Evolutionary conservation across 495 filamentous ascomycete species (phyloP).

Genomic region (Penicillium cinerascens): DNA sequence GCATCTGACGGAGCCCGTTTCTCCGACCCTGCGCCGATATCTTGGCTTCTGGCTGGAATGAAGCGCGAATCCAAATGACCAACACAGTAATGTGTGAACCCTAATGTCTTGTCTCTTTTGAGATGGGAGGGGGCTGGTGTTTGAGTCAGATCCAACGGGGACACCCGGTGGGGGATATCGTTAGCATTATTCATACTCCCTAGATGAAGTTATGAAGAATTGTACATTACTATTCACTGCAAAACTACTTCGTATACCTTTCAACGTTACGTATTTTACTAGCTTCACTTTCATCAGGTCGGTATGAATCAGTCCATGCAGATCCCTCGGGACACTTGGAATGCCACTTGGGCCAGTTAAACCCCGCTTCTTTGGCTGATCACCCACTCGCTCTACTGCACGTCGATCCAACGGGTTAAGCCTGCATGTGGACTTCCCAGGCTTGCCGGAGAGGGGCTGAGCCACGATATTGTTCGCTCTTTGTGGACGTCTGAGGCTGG

Average conservation of each 20-base stretch:
- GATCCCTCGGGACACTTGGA: not conserved
- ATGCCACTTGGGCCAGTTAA: not conserved
- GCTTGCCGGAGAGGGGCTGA: not conserved
- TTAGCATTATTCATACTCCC: constrained; percentile 29
- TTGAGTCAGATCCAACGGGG: not conserved
- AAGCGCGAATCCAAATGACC: constrained; percentile 1
- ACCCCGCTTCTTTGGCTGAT: not conserved
- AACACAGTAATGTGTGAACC: constrained; percentile 10
- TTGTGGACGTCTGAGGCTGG: not conserved
- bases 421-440: constrained; percentile 5
- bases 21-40: not conserved
- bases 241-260: not conserved
- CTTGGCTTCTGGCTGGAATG: not conserved
- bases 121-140: not conserved
- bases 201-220: constrained; percentile 28
- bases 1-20: not conserved
- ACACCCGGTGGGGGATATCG: constrained; percentile 12
- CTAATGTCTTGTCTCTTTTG: constrained; percentile 6
- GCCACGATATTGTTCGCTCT: not conserved
- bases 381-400: not conserved
- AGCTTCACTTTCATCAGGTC: not conserved
- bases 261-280: not conserved
- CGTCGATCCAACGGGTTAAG: constrained; percentile 1
- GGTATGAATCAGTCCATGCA: not conserved
- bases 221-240: constrained; percentile 23